Conservation (phyloP, 2,329 filamentous ascomycete species). For the Pseudogymnoascus sp. region DNA sequence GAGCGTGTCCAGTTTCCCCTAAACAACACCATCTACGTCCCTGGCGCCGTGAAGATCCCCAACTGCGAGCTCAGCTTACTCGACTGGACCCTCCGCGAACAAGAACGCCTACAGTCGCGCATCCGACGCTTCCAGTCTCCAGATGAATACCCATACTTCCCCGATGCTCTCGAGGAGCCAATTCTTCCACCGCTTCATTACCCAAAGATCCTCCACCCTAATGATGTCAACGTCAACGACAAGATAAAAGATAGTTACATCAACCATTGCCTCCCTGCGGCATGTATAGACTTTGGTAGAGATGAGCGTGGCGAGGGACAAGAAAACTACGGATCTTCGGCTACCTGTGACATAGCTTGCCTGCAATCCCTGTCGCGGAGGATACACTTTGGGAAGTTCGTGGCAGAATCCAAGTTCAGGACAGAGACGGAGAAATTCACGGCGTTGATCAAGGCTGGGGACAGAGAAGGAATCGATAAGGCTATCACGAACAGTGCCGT, state of each 20-base stretch:
- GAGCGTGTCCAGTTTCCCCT: conserved; percentile 96
- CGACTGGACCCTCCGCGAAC: conserved; percentile 87
- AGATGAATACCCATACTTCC: conserved; percentile 97
- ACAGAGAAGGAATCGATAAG: conserved; percentile 72
- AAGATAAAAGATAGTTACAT: conserved; percentile 83
- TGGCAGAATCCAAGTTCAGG: conserved; percentile 90
- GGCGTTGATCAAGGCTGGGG: conserved; percentile 68
- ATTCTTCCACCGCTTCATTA: conserved; percentile 86
- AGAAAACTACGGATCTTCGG: conserved; percentile 92
- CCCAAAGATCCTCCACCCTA: conserved; percentile 76
- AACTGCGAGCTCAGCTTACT: conserved; percentile 68
- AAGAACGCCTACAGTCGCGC: conserved; percentile 83
- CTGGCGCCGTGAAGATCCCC: conserved; percentile 73
- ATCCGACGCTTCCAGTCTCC: conserved; percentile 93
- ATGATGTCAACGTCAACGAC: conserved; percentile 83
- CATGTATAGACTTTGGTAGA: conserved; percentile 69
- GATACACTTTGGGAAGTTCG: conserved; percentile 98
- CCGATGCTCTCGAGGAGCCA: conserved; percentile 64
- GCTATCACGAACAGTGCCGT: conserved; percentile 87
- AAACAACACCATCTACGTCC: conserved; percentile 77
- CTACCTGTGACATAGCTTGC: conserved; percentile 82
- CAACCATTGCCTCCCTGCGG: conserved; percentile 69
- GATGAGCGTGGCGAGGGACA: conserved; percentile 74
- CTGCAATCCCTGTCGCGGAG: conserved; percentile 82
- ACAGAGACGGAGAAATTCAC: conserved; percentile 76